Evolutionary conservation across 495 filamentous ascomycete species (phyloP), one percentile per base, ranked within the genome.

Genomic region (Achaetomiella virescens): DNA sequence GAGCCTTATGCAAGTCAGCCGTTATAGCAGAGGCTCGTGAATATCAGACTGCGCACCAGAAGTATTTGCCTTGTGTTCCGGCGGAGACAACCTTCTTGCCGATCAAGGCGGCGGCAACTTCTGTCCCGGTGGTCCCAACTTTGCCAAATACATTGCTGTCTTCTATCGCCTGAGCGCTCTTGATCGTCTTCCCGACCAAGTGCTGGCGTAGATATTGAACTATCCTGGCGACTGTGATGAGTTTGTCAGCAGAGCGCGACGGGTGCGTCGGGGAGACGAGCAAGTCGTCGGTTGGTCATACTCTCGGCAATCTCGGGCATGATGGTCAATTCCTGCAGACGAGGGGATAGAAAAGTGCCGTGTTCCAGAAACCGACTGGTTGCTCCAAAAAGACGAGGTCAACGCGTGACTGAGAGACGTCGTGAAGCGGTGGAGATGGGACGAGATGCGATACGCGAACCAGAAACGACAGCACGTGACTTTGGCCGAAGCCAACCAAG

Each of bases 31-130:
- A 15, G 35, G 10, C 15, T 31, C 3, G n/a, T 6, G 15, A 31
- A 11, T 0, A 8, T 12, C 17, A 11, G 22, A 29, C 4, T 4
- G 58, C 70, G 24, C 58, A 81, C 87, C 93, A 98, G 67, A 97
- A 96, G 65, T 97, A 97, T 79, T 97, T 98, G 18, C 92, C 92
- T 67, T 96, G 92, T 55, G 86, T 88, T 0, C 84, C 84, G 3
- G 88, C 86, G 53, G 82, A 83, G 8, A 84, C 59, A 5, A 96
- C 75, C 58, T 83, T 90, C 69, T 89, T 92, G 3, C 89, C 90
- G 9, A 78, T 78, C 66, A 97, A 72, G 3, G 85, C 84, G 36
- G 80, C 77, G 51, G 86, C 75, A 63, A 98, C 88, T 36, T 84
- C 84, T 0, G 79, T 64, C 0, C 83, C 87, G 27, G 78, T 87